Base-by-base conservation (phyloP, 2,329 filamentous ascomycete species). In the Monosporascus cannonballus region DNA sequence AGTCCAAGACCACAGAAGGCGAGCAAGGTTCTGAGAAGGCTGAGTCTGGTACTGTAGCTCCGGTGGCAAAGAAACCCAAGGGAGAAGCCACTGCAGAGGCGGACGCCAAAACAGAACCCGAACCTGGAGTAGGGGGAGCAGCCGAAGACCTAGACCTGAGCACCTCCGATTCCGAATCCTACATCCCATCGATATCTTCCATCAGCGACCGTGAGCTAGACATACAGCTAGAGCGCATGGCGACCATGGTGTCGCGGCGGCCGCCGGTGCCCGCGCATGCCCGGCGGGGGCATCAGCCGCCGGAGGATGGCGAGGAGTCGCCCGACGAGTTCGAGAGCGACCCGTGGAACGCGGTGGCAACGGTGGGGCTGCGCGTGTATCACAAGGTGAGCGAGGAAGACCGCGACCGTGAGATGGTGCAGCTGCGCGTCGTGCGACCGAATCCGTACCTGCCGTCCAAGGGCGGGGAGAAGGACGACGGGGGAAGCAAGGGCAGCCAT, bases 331-430 rank as follows among this genome's bases (percentile, higher is more conserved):
- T 77, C 48, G 76, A 80, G 56, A 71, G 73, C 24, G 76, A 80
- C 24, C 78, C 80, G 1, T 86, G 83, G 83, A 85, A 85, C 62
- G 82, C 83, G 4, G 75, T 85, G 46, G 79, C 76, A 50, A 78
- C 85, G 18, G 76, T 86, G 0, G 82, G 83, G 0, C 69, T 86
- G 49, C 76, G 81, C 4, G 77, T 86, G 6, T 86, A 85, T 64
- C 76, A 78, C 63, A 80, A 79, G 59, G 72, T 69, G 1, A 58
- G 64, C 0, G 65, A 64, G 8, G 65, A 66, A n/a, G 60, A 67
- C 11, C 56, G 57, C 30, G 61, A 65, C 7, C 62, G 68, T 37
- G 65, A 70, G 39, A 61, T 69, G 2, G 67, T 75, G 25, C 67
- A 67, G 54, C 59, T 78, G 17, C 65, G 65, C 2, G 72, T 76